These are phyloP conservation scores for Xerophyta viscosa DNA, from an alignment of 106 monocot species.

Conservation along the genomic window DNA sequence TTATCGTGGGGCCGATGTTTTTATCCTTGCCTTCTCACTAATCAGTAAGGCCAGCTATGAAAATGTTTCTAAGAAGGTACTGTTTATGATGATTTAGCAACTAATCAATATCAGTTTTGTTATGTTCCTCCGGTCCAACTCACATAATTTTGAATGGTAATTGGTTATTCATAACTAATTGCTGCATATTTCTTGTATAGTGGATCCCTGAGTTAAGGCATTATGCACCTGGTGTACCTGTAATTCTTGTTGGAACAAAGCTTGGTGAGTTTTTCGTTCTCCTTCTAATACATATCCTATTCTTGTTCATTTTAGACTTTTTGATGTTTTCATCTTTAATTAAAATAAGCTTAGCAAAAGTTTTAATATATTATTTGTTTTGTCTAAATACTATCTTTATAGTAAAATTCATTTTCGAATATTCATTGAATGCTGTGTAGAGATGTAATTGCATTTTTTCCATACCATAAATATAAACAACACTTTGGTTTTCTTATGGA, in stretches of 20 bases:
- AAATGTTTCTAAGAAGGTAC: constrained; percentile 64
- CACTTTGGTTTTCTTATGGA: too few species aligned
- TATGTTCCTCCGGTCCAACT: neutral
- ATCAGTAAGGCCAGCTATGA: constrained; percentile 78
- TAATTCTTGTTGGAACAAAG: constrained; percentile 76
- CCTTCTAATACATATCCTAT: too few species aligned
- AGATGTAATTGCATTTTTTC: too few species aligned
- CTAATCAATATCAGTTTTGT: neutral
- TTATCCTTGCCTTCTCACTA: constrained; percentile 61
- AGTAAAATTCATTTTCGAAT: too few species aligned
- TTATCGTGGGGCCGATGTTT: constrained; percentile 73
- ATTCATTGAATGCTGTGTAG: too few species aligned
- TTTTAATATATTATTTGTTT: too few species aligned
- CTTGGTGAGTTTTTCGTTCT: too few species aligned
- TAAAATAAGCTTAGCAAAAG: too few species aligned
- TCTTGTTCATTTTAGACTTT: too few species aligned
- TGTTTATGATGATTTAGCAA: neutral
- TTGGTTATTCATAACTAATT: neutral
- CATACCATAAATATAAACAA: too few species aligned
- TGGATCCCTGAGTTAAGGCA: constrained; percentile 71
- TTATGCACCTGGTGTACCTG: constrained; percentile 65
- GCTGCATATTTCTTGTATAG: constrained; percentile 10
- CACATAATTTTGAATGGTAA: neutral
- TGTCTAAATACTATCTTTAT: too few species aligned
- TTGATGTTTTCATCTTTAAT: too few species aligned